Conservation (phyloP, 768 basidiomycete species). For the Boletus insuetus region DNA sequence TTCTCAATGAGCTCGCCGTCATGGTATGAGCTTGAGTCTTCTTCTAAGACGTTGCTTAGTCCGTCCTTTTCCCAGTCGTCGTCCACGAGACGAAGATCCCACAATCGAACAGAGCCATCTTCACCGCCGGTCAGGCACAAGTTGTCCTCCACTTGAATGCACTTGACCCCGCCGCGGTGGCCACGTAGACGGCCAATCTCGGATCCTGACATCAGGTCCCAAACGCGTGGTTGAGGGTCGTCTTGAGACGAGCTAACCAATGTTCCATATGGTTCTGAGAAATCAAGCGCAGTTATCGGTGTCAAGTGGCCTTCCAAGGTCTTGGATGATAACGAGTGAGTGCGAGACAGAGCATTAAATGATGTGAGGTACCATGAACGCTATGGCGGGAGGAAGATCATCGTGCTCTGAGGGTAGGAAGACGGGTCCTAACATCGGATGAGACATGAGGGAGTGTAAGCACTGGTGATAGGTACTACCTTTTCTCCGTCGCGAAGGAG, state of each 20-base stretch:
- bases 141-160: constrained; percentile 89
- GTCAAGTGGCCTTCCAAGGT: constrained; percentile 78
- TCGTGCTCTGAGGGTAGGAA: constrained; percentile 98
- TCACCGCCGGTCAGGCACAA: constrained; percentile 88
- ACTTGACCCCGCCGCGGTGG: constrained; percentile 79
- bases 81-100: constrained; percentile 87
- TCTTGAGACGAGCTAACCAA: constrained; percentile 86
- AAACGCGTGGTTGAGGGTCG: constrained; percentile 85
- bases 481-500: constrained; percentile 35
- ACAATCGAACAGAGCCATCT: constrained; percentile 81
- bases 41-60: constrained; percentile 63
- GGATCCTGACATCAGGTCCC: constrained; percentile 90
- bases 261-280: constrained; percentile 94
- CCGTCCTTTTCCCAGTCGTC: constrained; percentile 59
- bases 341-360: not conserved
- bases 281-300: constrained; percentile 86
- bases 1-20: constrained; percentile 40
- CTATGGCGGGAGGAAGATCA: constrained; percentile 88
- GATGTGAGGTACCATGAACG: constrained; percentile 78
- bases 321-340: constrained; percentile 39
- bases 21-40: constrained; percentile 42
- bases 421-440: constrained; percentile 63
- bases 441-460: not conserved
- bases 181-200: constrained; percentile 85
- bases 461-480: constrained; percentile 9